A percentile compares a stretch with the other conserved stretches of the same genome.
Evolutionary conservation across 2,329 filamentous ascomycete genomes (phyloP).

Genomic region (Proliferodiscus dingleyae): DNA sequence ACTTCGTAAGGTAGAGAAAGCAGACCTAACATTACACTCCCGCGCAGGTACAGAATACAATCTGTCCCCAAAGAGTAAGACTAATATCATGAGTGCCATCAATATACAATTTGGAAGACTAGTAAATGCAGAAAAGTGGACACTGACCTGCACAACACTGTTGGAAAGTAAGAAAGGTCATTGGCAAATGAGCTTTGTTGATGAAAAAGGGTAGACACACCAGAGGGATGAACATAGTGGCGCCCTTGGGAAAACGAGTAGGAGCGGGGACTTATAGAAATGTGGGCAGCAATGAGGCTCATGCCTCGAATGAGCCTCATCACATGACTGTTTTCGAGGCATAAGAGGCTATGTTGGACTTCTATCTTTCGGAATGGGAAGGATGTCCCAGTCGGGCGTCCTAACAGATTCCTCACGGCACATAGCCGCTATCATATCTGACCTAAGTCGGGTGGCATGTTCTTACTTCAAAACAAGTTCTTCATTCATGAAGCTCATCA

Average conservation of each 20-base stretch:
- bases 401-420: too few relatives aligned
- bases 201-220: not conserved
- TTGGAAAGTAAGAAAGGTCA: not conserved
- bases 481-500: too few relatives aligned
- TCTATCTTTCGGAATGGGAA: too few relatives aligned
- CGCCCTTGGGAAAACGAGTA: too few relatives aligned
- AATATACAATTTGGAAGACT: too few relatives aligned
- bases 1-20: constrained; percentile 30
- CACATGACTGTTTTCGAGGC: too few relatives aligned
- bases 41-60: constrained; percentile 4
- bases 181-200: not conserved
- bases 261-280: not conserved
- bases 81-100: not conserved
- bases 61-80: not conserved
- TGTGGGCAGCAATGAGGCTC: not conserved
- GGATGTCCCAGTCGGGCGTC: too few relatives aligned
- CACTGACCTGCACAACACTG: not conserved
- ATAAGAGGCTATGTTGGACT: too few relatives aligned
- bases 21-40: constrained; percentile 25
- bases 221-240: not conserved
- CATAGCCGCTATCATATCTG: too few relatives aligned
- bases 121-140: not conserved
- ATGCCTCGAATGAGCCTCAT: not conserved
- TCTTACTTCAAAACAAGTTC: too few relatives aligned
- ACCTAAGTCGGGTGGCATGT: too few relatives aligned